These are phyloP conservation scores for Lichtheimia ornata DNA, from an alignment of 371 early-diverging fungal genomes.

Conservation along the genomic window DNA sequence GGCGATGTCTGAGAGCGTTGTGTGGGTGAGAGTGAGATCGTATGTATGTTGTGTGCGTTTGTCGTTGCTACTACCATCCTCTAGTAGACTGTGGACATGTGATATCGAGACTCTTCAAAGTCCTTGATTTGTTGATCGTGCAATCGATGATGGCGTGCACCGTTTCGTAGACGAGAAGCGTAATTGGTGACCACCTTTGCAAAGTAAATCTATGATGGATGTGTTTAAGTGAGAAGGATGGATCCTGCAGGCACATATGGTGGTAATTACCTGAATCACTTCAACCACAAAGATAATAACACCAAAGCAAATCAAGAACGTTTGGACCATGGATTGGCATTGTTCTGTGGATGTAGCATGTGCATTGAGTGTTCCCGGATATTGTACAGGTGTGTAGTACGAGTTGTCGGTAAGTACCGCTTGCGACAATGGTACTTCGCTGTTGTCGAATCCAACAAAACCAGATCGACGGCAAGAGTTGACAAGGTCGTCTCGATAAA, in stretches of 20 bases:
- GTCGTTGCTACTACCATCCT: not conserved
- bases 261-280: conserved; percentile 37
- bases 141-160: conserved; percentile 51
- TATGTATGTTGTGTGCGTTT: not conserved
- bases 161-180: conserved; percentile 45
- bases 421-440: conserved; percentile 29
- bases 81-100: conserved; percentile 55
- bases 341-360: conserved; percentile 30
- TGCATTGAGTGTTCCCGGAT: conserved; percentile 42
- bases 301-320: conserved; percentile 37
- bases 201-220: conserved; percentile 39
- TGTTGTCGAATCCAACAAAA: conserved; percentile 39
- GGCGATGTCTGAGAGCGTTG: too few relatives aligned
- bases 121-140: conserved; percentile 58
- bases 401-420: conserved; percentile 27
- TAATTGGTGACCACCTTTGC: conserved; percentile 48
- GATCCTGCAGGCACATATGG: not conserved
- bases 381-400: conserved; percentile 47
- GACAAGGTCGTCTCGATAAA: conserved; percentile 31
- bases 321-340: conserved; percentile 30
- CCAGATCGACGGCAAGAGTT: conserved; percentile 46
- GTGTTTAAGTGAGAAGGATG: not conserved
- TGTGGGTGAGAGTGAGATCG: not conserved
- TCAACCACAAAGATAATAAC: conserved; percentile 36
- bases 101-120: conserved; percentile 51